Conservation (phyloP, 1,284 basidiomycete genomes). For the Agaricales sp. region DNA sequence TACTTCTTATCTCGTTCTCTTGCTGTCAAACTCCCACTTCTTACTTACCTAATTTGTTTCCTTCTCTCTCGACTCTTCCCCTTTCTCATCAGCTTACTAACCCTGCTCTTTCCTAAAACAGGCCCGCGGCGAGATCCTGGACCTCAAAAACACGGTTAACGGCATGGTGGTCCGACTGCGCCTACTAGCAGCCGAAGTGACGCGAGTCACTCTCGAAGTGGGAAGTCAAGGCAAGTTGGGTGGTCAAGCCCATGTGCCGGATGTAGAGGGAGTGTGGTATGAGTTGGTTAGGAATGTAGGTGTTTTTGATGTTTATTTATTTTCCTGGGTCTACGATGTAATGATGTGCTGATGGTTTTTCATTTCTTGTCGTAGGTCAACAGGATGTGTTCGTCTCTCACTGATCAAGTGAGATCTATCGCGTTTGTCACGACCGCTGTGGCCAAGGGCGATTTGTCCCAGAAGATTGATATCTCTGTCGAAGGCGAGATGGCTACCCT, state of each 20-base stretch:
- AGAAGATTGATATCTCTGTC: constrained; percentile 85
- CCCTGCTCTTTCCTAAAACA: no score
- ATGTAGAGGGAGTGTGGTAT: constrained; percentile 93
- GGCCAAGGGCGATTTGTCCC: constrained; percentile 80
- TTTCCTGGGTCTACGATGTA: constrained; percentile 3
- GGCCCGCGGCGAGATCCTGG: constrained; percentile 93
- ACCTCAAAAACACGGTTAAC: constrained; percentile 94
- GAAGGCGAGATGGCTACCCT: constrained; percentile 88
- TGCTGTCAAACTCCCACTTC: no score
- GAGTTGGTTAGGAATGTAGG: constrained; percentile 82
- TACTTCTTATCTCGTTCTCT: no score
- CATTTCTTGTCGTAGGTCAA: constrained; percentile 50
- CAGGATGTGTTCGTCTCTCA: constrained; percentile 88
- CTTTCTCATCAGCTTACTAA: no score
- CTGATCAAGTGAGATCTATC: constrained; percentile 91
- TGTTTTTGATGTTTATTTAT: constrained; percentile 16
- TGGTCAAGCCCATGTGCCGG: constrained; percentile 85
- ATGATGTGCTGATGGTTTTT: constrained; percentile 4
- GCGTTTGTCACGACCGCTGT: constrained; percentile 91
- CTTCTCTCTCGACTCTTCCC: no score
- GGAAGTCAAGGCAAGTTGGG: constrained; percentile 84
- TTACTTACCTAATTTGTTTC: no score
- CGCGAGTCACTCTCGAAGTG: constrained; percentile 75
- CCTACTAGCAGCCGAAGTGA: constrained; percentile 88
- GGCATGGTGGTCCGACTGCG: constrained; percentile 92